A percentile compares a stretch with the other conserved stretches of the same genome.
Conservation (phyloP, 2,329 filamentous ascomycete genomes). For the Botrytis paeoniae region DNA sequence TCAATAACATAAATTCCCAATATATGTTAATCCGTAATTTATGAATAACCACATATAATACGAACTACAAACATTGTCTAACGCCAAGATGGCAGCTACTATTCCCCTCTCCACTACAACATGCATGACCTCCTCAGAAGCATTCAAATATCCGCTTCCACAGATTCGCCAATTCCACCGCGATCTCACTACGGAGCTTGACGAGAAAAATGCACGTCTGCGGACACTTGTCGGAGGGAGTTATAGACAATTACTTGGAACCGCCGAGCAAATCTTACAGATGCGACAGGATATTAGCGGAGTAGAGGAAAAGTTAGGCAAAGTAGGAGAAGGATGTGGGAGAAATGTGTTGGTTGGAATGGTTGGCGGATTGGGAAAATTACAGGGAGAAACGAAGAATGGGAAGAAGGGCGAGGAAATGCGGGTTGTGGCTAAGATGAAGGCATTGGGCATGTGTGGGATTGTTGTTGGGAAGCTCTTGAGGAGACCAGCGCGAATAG, state of each 20-base stretch:
- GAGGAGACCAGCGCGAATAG: slow-evolving; percentile 37
- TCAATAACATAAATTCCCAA: not conserved
- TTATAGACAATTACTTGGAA: slow-evolving; percentile 87
- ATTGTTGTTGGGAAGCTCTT: slow-evolving; percentile 50
- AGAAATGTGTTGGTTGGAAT: slow-evolving; percentile 67
- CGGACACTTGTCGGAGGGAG: slow-evolving; percentile 62
- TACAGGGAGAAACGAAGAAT: slow-evolving; percentile 39
- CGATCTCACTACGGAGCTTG: slow-evolving; percentile 55
- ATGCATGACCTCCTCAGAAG: slow-evolving; percentile 40
- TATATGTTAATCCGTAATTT: not conserved
- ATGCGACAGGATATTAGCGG: slow-evolving; percentile 78
- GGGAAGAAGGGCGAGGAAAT: slow-evolving; percentile 33
- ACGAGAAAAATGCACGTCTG: slow-evolving; percentile 60
- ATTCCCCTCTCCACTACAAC: slow-evolving; percentile 53
- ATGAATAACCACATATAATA: not conserved
- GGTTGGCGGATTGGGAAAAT: slow-evolving; percentile 52
- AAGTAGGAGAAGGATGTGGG: slow-evolving; percentile 75
- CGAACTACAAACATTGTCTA: not conserved
- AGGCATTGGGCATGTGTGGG: slow-evolving; percentile 51
- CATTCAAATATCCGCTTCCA: slow-evolving; percentile 53
- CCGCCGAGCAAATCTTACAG: slow-evolving; percentile 87
- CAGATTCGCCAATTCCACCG: slow-evolving; percentile 64
- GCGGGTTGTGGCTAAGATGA: slow-evolving; percentile 43
- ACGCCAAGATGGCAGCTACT: slow-evolving; percentile 27
- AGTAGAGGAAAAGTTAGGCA: slow-evolving; percentile 68